Evolutionary conservation across 2,329 filamentous ascomycete species (phyloP).

Genomic region (Fusarium heterosporum): DNA sequence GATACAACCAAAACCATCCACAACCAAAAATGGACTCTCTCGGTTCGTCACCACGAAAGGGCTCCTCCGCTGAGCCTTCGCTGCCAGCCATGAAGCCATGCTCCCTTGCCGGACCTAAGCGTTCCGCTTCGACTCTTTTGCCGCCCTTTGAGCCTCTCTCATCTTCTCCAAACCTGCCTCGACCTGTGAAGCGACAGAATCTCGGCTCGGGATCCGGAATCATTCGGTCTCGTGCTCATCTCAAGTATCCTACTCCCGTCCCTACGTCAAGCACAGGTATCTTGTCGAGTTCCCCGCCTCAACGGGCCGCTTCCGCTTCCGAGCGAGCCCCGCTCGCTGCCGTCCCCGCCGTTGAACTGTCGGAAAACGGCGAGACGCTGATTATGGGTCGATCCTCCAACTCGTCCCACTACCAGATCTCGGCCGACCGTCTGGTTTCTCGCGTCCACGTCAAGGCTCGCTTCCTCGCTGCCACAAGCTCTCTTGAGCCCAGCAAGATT

Average conservation of each 20-base stretch:
- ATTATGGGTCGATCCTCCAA: conserved; percentile 94
- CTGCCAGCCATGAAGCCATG: conserved; percentile 48
- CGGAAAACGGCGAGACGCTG: conserved; percentile 82
- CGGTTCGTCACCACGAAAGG: conserved; percentile 50
- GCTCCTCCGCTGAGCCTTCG: conserved; percentile 49
- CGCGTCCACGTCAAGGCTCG: conserved; percentile 91
- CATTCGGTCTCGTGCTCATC: conserved; percentile 56
- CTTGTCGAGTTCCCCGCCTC: conserved; percentile 84
- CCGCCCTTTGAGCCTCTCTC: conserved; percentile 83
- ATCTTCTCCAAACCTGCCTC: conserved; percentile 79
- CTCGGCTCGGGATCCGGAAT: conserved; percentile 36
- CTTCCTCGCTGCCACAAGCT: conserved; percentile 77
- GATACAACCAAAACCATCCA: conserved; percentile 2
- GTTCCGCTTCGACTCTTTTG: conserved; percentile 74
- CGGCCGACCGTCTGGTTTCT: conserved; percentile 91
- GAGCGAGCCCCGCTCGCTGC: conserved; percentile 86
- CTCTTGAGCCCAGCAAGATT: conserved; percentile 79
- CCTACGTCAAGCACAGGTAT: conserved; percentile 95
- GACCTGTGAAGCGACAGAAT: conserved; percentile 75
- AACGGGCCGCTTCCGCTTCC: conserved; percentile 69
- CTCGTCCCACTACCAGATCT: conserved; percentile 94
- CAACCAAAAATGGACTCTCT: conserved; percentile 53
- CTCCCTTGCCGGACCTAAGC: conserved; percentile 64
- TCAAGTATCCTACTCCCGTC: conserved; percentile 91
- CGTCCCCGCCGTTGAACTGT: conserved; percentile 84